Evolutionary conservation across 257 asterid genomes (phyloP), one percentile per base, ranked within the genome.

Genomic region (Phtheirospermum japonicum): DNA sequence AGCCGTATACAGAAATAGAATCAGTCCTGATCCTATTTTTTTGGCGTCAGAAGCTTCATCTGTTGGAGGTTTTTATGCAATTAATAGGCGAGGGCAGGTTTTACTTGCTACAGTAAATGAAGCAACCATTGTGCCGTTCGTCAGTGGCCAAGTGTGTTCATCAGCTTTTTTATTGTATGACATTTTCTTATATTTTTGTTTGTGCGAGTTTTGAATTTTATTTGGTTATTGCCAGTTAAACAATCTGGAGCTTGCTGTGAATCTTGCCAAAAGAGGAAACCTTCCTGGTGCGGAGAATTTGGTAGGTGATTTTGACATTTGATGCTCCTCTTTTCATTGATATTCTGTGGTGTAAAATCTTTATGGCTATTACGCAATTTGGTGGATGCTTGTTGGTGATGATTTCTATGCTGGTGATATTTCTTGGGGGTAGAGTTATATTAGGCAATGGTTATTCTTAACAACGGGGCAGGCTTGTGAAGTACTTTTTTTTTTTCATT

Each of bases 231-330:
- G 37, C 68, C 87, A 93, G 99, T 75, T 93, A 72, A 93, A 90
- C 77, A 93, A 93, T 80, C 87, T 93, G 83, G 99, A 93, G 88
- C 99, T 93, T 77, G 99, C 99, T 53, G 99, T 93, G 63, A 93
- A 80, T 77, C 95, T 93, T 65, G 97, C 99, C 63, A 93, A 87
- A 81, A 84, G 99, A 73, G 99, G 99, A 80, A 93, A 93, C 68
- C 95, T 93, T 74, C 97, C 96, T 18, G 99, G 99, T 55, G 99
- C 97, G 4, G 99, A 93, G 80, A 93, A 93, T 84, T 72, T 93
- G 90, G 99, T 89, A 72, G 43, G 95, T 65, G 19, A 32, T 75
- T 36, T 63, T 54, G 56, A 52, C 62, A 49, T 48, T 57, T 53
- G 46, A 14, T 64, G 66, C 43, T 42, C 65, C 56, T 28, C 8